A percentile compares a stretch with the other conserved stretches of the same genome.
Evolutionary conservation across 139 green algal species (phyloP).

Genomic region (Auxenochlorella pyrenoidosa): DNA sequence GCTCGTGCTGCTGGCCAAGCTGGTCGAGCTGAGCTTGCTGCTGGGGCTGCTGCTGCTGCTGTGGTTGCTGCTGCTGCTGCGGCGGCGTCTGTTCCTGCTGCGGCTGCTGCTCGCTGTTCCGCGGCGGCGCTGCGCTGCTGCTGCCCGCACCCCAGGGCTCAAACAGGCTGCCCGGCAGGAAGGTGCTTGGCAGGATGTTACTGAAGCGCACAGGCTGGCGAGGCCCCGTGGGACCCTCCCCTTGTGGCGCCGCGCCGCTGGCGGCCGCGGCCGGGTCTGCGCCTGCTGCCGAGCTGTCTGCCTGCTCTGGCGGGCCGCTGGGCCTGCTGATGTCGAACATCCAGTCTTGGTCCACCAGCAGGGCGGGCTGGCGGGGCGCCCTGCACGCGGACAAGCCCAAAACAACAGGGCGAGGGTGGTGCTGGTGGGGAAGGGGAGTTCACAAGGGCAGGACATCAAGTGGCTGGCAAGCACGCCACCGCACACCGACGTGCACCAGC

Average conservation of each 20-base stretch:
- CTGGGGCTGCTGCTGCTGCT: not conserved
- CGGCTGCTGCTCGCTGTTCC: not conserved
- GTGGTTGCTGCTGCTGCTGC: too few relatives aligned
- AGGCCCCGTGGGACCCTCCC: not conserved
- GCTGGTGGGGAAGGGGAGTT: not conserved
- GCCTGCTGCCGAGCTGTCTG: not conserved
- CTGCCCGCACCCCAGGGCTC: not conserved
- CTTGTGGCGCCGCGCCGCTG: not conserved
- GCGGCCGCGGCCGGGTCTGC: not conserved
- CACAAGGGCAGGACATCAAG: too few relatives aligned
- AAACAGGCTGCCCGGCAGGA: not conserved
- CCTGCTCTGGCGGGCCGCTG: not conserved
- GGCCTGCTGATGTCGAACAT: slow-evolving; percentile 10
- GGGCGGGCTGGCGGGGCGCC: not conserved
- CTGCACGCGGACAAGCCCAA: not conserved
- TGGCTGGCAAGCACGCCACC: not conserved
- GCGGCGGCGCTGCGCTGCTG: not conserved
- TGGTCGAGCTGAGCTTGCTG: not conserved
- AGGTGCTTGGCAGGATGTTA: not conserved
- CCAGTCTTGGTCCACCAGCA: slow-evolving; percentile 17
- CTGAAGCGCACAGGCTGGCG: not conserved
- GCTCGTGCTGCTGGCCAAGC: not conserved
- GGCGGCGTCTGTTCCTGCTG: not conserved
- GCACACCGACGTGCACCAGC: too few relatives aligned
- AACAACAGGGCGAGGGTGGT: not conserved